Evolutionary conservation across 768 basidiomycete genomes (phyloP), one percentile per base, ranked within the genome.

Genomic region (Asterophora lycoperdoides): DNA sequence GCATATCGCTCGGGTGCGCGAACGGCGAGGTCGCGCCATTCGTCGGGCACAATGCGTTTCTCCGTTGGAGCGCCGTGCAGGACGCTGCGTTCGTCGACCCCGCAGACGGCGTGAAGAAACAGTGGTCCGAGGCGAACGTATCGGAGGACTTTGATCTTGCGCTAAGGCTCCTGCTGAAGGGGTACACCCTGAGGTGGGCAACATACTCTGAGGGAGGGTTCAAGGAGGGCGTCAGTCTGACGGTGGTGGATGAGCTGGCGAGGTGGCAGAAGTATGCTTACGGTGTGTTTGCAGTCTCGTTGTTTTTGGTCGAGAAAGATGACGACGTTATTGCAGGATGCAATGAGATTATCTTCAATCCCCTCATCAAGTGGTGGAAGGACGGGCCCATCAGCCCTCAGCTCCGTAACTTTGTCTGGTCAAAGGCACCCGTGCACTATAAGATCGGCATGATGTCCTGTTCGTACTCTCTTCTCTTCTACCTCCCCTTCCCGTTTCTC

Each of bases 201-300:
- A 88, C 88, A 1, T 94, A 94, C 65, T 84, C 81, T 1, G 74
- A 86, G 29, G 83, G 89, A 30, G 86, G 81, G 6, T 94, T 93
- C 68, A 87, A 93, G 69, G 92, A 94, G 60, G 92, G 92, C 47
- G 92, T 94, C 17, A 84, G 82, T 4, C 69, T 94, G 41, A 92
- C 90, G 0, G 79, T 84, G 48, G 89, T 90, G 20, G 92, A 95
- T 64, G 93, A 95, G 64, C 65, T 95, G 15, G 90, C 90, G 40
- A 68, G 93, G 8, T 94, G 93, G 93, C 89, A 93, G 56, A 95
- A 93, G 54, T 77, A 77, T 49, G 75, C 76, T 3, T 79, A 77
- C 66, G 77, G 75, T 74, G 23, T 6, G 23, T 23, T 23, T 23
- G 23, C 23, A 6, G 23, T 17, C 5, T 43, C 18, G 35, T 46